Evolutionary conservation across 176 grass and related monocot species (phyloP).

Genomic region (Zoysia japonica): DNA sequence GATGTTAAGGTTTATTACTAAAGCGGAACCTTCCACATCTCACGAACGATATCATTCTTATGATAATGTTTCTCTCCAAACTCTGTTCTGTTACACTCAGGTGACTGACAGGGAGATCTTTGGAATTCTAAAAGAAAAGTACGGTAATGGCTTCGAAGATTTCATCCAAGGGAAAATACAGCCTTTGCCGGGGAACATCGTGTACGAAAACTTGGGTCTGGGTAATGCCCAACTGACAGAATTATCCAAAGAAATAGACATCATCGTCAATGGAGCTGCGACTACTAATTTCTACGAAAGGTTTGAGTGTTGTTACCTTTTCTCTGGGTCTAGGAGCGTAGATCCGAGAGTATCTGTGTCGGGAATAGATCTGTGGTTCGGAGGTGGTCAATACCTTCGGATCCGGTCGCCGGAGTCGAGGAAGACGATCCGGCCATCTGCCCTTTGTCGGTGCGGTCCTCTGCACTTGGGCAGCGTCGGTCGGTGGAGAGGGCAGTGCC

Average conservation of each 20-base stretch:
- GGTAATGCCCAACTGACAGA: not conserved
- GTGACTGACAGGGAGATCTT: not conserved
- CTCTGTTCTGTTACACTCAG: not conserved
- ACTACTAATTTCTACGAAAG: constrained; percentile 37
- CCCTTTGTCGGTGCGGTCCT: too few relatives aligned
- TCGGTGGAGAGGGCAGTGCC: too few relatives aligned
- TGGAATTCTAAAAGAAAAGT: not conserved
- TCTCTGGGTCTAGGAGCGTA: too few relatives aligned
- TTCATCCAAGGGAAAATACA: not conserved
- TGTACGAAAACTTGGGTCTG: not conserved
- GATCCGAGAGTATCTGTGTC: too few relatives aligned
- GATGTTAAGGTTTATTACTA: too few relatives aligned
- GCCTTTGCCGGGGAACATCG: not conserved
- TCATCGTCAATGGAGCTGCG: constrained; percentile 46
- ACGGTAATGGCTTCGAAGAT: not conserved
- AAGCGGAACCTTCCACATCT: too few relatives aligned
- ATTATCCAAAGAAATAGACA: constrained; percentile 35
- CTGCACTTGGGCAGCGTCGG: too few relatives aligned
- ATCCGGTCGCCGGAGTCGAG: too few relatives aligned
- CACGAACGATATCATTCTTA: too few relatives aligned
- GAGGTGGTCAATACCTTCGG: too few relatives aligned
- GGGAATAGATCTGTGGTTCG: too few relatives aligned
- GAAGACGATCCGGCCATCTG: too few relatives aligned
- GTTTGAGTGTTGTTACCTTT: not conserved
- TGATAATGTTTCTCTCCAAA: not conserved